Evolutionary conservation across 805 yeast genomes (phyloP).

Genomic region (Clavispora santaluciae): DNA sequence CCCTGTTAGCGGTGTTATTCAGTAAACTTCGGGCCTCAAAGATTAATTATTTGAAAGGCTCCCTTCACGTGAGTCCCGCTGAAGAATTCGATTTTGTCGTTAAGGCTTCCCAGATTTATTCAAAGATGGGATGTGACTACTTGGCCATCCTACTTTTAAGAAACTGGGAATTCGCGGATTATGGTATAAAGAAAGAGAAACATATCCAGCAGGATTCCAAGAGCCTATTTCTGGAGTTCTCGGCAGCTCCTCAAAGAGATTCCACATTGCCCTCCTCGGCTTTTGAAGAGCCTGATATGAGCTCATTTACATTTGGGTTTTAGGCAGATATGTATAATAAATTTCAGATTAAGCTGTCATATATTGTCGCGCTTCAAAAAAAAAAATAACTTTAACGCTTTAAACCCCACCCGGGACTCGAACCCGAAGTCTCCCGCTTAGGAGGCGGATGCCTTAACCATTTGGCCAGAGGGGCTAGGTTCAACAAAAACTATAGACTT

Average conservation of each 20-base stretch:
- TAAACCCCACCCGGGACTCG: constrained; percentile 36
- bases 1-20: constrained; percentile 68
- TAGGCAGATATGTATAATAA: constrained; percentile 3
- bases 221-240: constrained; percentile 14
- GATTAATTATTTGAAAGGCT: constrained; percentile 45
- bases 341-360: not conserved
- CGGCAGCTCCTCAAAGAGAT: constrained; percentile 5
- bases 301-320: constrained; percentile 53
- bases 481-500: not conserved
- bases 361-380: not conserved
- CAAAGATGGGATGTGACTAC: constrained; percentile 89
- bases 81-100: constrained; percentile 60
- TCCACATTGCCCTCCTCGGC: constrained; percentile 42
- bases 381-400: constrained; percentile 1
- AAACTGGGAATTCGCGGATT: constrained; percentile 58
- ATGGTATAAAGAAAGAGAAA: constrained; percentile 5
- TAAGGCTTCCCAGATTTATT: constrained; percentile 62
- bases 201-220: constrained; percentile 1
- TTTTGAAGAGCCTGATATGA: constrained; percentile 74
- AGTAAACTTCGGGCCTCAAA: constrained; percentile 52
- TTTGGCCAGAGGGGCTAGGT: constrained; percentile 46
- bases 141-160: constrained; percentile 57
- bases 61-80: constrained; percentile 36
- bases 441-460: constrained; percentile 50
- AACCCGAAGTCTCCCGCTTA: constrained; percentile 37